Percentiles rank a stretch among this genome's conserved stretches.
Evolutionary conservation across 2,329 filamentous ascomycete genomes (phyloP).

Genomic region (Monosporascus sp.): DNA sequence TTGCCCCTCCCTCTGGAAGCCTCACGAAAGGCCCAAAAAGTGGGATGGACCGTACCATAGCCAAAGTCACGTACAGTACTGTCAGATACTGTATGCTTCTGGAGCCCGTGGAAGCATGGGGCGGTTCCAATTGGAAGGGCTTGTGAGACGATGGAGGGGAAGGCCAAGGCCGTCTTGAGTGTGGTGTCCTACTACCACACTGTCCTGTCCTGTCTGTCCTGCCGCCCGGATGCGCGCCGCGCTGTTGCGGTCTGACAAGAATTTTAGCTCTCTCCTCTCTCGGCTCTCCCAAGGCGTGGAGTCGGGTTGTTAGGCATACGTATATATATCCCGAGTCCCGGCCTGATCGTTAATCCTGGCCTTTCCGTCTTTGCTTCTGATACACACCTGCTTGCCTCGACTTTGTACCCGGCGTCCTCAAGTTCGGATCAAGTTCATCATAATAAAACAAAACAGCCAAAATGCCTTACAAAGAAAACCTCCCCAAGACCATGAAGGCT

Average conservation of each 20-base stretch:
- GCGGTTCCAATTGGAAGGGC: not conserved
- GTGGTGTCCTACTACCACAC: no score
- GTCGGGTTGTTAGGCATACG: no score
- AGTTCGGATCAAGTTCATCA: not conserved
- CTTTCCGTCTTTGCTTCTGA: not conserved
- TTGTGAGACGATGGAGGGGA: not conserved
- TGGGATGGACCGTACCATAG: not conserved
- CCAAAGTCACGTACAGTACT: no score
- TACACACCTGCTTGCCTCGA: not conserved
- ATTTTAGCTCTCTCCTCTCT: not conserved
- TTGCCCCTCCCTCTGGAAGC: not conserved
- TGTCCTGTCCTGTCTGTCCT: not conserved
- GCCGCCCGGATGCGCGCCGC: not conserved
- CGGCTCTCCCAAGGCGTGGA: no score
- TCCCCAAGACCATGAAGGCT: conserved; percentile 46
- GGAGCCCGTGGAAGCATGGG: not conserved
- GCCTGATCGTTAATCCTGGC: not conserved
- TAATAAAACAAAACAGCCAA: conserved; percentile 7
- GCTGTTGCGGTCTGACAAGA: not conserved
- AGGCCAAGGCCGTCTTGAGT: not conserved
- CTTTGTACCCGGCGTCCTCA: not conserved
- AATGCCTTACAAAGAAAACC: conserved; percentile 24
- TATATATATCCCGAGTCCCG: not conserved
- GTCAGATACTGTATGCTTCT: not conserved
- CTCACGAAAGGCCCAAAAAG: not conserved